Percentiles rank a stretch among this genome's conserved stretches.
phyloP scores from a whole-genome alignment of 148 eudicot genomes.

The Persicaria maculosa region DNA sequence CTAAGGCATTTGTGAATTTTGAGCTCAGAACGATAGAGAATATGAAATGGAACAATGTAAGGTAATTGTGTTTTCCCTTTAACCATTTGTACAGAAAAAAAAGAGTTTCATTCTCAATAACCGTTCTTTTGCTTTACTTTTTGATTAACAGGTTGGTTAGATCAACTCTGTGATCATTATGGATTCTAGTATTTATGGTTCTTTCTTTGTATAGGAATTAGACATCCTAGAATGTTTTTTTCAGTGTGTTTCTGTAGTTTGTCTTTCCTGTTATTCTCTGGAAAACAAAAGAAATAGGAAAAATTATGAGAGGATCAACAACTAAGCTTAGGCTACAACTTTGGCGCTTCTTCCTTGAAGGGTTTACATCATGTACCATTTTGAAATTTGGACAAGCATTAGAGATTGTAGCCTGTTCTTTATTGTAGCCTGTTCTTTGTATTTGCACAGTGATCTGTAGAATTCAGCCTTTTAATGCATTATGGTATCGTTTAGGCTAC shows the following conservation, averaged over 20 bases:
- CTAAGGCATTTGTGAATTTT: slow-evolving; percentile 38
- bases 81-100: neutral
- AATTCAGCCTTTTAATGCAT: neutral
- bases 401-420: neutral
- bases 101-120: neutral
- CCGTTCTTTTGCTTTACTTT: neutral
- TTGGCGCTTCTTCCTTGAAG: neutral
- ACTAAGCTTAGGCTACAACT: neutral
- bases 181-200: neutral
- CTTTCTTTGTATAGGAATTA: neutral
- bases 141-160: neutral
- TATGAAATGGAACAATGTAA: slow-evolving; percentile 33
- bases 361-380: neutral
- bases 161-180: neutral
- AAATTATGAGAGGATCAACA: no score
- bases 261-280: neutral
- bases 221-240: neutral
- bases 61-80: slow-evolving; percentile 33
- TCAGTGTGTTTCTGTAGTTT: neutral
- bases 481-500: neutral
- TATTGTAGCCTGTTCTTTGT: neutral
- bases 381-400: neutral
- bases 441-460: neutral
- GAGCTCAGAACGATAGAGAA: slow-evolving; percentile 37
- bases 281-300: no score